Evolutionary conservation across 2,329 filamentous ascomycete species (phyloP).

Genomic region (Claviceps citrina): DNA sequence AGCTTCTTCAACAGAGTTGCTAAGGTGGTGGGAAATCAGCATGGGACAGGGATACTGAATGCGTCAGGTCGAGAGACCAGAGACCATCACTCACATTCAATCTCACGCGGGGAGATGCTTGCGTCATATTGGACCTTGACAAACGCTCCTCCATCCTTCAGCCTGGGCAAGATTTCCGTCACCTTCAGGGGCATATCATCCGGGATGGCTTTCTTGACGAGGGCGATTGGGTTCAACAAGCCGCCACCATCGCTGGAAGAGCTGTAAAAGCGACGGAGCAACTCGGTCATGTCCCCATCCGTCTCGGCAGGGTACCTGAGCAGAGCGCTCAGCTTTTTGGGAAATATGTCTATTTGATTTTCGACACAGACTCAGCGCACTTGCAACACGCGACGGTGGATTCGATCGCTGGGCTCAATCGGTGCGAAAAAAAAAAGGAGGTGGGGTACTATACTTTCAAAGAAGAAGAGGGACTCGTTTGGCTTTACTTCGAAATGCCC

Average conservation of each 20-base stretch:
- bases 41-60: neutral
- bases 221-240: conserved; percentile 34
- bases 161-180: conserved; percentile 64
- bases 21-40: conserved; percentile 7
- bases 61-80: too few species aligned
- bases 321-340: conserved; percentile 48
- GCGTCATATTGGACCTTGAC: conserved; percentile 57
- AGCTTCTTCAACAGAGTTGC: conserved; percentile 47
- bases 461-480: conserved; percentile 74
- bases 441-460: conserved; percentile 52
- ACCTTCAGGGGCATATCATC: conserved; percentile 49
- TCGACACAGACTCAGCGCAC: neutral
- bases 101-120: conserved; percentile 22
- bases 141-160: conserved; percentile 87
- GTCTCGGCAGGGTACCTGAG: conserved; percentile 32
- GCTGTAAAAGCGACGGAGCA: conserved; percentile 37
- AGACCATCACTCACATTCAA: conserved; percentile 31
- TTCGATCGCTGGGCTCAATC: neutral
- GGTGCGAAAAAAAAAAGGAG: neutral
- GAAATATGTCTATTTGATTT: conserved; percentile 58
- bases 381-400: neutral
- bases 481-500: conserved; percentile 67
- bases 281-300: conserved; percentile 32
- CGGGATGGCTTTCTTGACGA: conserved; percentile 49
- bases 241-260: conserved; percentile 31